These are phyloP conservation scores for Daedaleopsis sinensis DNA, from an alignment of 768 basidiomycete genomes.

Conservation along the genomic window DNA sequence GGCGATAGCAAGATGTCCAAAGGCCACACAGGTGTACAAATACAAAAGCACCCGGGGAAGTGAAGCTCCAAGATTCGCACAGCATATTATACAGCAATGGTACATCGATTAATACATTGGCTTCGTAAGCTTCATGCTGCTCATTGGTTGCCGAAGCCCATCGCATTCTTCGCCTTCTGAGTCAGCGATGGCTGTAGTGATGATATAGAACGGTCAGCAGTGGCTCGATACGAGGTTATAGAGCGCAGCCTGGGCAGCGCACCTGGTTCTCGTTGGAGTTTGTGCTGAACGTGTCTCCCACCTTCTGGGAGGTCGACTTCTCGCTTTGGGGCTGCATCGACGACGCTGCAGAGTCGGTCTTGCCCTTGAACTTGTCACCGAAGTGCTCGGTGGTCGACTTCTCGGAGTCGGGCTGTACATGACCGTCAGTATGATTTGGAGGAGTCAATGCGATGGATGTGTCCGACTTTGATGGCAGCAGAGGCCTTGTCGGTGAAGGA, in stretches of 20 bases:
- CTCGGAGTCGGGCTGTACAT: constrained; percentile 37
- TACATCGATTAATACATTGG: background rate
- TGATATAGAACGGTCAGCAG: background rate
- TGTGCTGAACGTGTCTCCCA: constrained; percentile 37
- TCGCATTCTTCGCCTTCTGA: constrained; percentile 38
- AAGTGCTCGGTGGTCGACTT: constrained; percentile 43
- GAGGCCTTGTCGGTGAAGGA: constrained; percentile 39
- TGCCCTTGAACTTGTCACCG: constrained; percentile 39
- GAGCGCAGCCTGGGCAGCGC: background rate
- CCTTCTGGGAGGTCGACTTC: constrained; percentile 40
- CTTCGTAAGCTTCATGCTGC: background rate
- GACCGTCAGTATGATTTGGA: background rate
- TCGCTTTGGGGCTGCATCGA: constrained; percentile 34
- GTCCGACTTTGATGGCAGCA: constrained; percentile 35
- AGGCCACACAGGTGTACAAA: no score
- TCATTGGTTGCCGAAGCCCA: constrained; percentile 33
- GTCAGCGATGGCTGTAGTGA: constrained; percentile 32
- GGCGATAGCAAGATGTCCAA: no score
- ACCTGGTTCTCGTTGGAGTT: constrained; percentile 34
- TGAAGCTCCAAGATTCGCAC: no score
- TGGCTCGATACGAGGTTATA: background rate
- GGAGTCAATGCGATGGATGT: background rate
- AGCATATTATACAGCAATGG: background rate
- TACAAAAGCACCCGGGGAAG: no score
- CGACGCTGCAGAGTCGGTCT: constrained; percentile 33